These are phyloP conservation scores for Cordyceps tenuipes DNA, from an alignment of 2,329 filamentous ascomycete species.

Conservation along the genomic window DNA sequence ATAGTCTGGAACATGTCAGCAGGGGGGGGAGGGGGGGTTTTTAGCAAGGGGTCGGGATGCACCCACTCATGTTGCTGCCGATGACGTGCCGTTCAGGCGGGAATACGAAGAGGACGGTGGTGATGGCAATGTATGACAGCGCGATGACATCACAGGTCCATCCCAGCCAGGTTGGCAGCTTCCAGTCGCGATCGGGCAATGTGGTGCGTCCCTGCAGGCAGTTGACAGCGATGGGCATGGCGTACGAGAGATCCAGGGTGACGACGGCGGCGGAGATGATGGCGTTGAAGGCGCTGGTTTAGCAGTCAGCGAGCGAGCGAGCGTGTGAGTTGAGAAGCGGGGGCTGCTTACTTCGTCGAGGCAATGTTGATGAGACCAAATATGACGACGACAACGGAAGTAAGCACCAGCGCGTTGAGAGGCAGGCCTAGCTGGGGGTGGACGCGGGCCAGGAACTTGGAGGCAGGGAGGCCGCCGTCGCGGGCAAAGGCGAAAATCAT, in stretches of 20 bases:
- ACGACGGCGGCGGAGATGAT: conserved; percentile 65
- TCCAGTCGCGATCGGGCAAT: conserved; percentile 44
- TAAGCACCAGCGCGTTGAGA: conserved; percentile 56
- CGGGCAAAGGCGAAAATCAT: conserved; percentile 59
- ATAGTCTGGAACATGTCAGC: conserved; percentile 25
- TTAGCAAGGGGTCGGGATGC: neutral
- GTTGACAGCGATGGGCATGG: conserved; percentile 64
- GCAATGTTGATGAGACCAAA: conserved; percentile 65
- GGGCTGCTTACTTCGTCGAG: conserved; percentile 33
- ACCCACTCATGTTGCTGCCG: conserved; percentile 54
- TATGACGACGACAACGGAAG: conserved; percentile 51
- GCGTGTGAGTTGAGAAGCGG: neutral
- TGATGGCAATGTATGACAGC: conserved; percentile 55
- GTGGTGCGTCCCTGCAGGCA: conserved; percentile 56
- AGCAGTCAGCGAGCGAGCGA: neutral
- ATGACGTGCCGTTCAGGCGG: conserved; percentile 58
- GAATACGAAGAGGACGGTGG: conserved; percentile 66
- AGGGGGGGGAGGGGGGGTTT: neutral
- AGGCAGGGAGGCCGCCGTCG: conserved; percentile 59
- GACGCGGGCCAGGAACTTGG: conserved; percentile 50
- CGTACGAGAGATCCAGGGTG: conserved; percentile 63
- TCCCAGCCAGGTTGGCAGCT: conserved; percentile 26
- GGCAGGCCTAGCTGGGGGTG: conserved; percentile 55
- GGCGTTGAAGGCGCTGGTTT: conserved; percentile 54
- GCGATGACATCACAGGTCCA: conserved; percentile 35